phyloP scores from a whole-genome alignment of 768 basidiomycete genomes.

The Lactarius hatsudake region DNA sequence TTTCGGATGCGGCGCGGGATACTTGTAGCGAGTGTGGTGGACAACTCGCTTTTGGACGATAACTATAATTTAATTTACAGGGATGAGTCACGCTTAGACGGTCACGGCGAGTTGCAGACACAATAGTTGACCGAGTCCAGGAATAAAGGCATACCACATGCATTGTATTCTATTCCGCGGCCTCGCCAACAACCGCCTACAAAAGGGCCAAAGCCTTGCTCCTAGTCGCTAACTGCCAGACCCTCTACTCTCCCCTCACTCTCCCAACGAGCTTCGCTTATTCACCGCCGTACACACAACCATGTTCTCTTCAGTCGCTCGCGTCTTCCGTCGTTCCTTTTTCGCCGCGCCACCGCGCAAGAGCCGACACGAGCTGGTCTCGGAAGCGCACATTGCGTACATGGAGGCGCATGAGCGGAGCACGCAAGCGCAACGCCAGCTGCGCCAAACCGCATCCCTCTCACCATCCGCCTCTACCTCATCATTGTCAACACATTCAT shows the following conservation, averaged over 20 bases:
- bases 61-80: conserved; percentile 14
- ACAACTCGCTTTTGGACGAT: conserved; percentile 5
- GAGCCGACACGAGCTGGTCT: conserved; percentile 23
- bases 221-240: neutral
- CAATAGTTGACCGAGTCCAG: neutral
- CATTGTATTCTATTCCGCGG: conserved; percentile 1
- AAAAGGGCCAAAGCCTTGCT: neutral
- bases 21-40: neutral
- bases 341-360: conserved; percentile 1
- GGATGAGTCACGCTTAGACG: neutral
- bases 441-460: too few species aligned
- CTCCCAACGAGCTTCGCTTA: neutral
- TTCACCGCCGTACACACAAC: neutral
- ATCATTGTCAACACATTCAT: neutral
- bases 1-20: neutral
- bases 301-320: conserved; percentile 19
- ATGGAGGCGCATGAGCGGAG: neutral
- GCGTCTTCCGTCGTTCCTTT: conserved; percentile 19
- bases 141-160: neutral
- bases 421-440: neutral
- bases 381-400: conserved; percentile 17
- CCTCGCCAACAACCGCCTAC: neutral
- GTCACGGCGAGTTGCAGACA: neutral
- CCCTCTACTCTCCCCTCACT: neutral
- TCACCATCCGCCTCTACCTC: neutral